Evolutionary conservation across 2,329 filamentous ascomycete species (phyloP), one percentile per base, ranked within the genome.

Genomic region (Rhexocercosporidium sp.): DNA sequence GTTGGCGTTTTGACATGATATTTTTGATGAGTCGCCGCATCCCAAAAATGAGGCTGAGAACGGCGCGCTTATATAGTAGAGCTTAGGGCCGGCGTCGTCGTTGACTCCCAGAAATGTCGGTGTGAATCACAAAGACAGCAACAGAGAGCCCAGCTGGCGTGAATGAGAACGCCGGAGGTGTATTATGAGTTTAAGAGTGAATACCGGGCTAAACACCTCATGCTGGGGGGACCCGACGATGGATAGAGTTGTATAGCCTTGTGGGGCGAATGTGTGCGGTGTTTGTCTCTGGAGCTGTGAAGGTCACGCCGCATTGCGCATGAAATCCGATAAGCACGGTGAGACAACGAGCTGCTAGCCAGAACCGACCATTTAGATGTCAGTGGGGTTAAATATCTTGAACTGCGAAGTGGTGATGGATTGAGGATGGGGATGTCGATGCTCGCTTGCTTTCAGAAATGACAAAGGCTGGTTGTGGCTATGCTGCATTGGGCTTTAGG

Each of bases 1-100:
- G 37, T 20, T 34, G 56, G 37, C 59, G 67, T 63, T 69, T 69
- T 2, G 60, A 53, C 64, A 66, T 66, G 47, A 54, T 56, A 37
- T 25, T 34, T 51, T 56, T 61, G 25, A 61, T 11, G 46, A 53
- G 29, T 62, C 29, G 20, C 11, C 46, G 59, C 46, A 62, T 37
- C 46, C 31, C 59, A 62, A 22, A n/a, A 62, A 18, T 51, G 47
- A 37, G 47, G 39, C 39, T 49, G n/a, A 61, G 31, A 39, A n/a
- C 20, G 20, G 18, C 31, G 54, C 31, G 54, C 54, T 57, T 57
- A 57, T 57, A 31, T 41, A 57, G 34, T 47, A 20, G 34, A 20
- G 11, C 20, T 39, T 57, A 57, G 54, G 54, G 34, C n/a, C n/a
- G n/a, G n/a, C 34, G 12, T 16, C 31, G 31, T 39, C 53, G 29